Conservation (phyloP, 2,329 filamentous ascomycete species). For the Paracorniculantispora psalliotae region DNA sequence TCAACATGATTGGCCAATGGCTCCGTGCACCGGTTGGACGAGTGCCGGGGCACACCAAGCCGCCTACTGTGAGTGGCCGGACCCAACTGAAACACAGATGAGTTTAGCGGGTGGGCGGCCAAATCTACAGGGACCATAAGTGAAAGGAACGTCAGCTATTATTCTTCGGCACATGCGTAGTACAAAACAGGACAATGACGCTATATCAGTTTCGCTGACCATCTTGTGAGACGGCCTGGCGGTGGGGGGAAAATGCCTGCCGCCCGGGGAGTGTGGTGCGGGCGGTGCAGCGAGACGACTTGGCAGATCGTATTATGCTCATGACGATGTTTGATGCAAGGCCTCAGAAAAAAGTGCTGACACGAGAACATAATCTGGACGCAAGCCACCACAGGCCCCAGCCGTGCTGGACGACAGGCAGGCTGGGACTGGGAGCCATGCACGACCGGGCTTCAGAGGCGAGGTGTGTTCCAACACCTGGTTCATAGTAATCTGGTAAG, state of each 20-base stretch:
- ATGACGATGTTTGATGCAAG: conserved; percentile 3
- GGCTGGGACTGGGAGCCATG: no score
- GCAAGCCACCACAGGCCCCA: not conserved
- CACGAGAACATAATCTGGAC: not conserved
- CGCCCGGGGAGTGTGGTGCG: not conserved
- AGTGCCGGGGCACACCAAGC: not conserved
- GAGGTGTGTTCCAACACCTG: no score
- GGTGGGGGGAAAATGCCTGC: not conserved
- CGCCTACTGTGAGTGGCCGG: not conserved
- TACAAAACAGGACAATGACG: not conserved
- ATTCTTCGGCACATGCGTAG: not conserved
- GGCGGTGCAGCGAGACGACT: not conserved
- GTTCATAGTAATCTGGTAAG: not conserved
- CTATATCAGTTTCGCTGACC: not conserved
- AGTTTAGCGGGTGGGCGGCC: not conserved
- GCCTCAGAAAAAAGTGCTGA: conserved; percentile 8
- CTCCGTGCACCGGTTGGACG: not conserved
- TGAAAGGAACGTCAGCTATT: not conserved
- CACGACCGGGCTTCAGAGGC: no score
- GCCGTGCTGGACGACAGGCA: no score
- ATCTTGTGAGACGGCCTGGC: not conserved
- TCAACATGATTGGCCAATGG: conserved; percentile 12
- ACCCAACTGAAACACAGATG: conserved; percentile 1
- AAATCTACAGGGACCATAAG: conserved; percentile 2
- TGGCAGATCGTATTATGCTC: conserved; percentile 7